Percentiles rank a stretch among this genome's conserved stretches.
Conservation (phyloP, 1,284 basidiomycete species). For the Boletus albobrunnescens region DNA sequence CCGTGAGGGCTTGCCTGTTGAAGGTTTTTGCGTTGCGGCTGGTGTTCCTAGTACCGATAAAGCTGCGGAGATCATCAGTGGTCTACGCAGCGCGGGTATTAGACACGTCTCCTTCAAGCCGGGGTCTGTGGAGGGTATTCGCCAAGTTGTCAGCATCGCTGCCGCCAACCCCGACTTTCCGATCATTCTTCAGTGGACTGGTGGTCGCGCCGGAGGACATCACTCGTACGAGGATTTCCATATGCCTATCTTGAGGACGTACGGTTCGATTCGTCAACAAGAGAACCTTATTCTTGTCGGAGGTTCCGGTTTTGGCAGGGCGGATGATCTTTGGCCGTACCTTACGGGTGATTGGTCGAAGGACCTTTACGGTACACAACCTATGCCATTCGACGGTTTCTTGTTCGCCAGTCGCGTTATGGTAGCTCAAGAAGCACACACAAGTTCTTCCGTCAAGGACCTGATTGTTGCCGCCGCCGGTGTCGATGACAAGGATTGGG, state of each 20-base stretch:
- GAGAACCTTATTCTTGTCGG: conserved; percentile 87
- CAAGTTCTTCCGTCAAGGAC: conserved; percentile 91
- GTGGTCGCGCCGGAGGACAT: conserved; percentile 97
- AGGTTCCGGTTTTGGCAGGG: conserved; percentile 96
- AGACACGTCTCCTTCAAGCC: conserved; percentile 98
- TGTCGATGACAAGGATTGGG: conserved; percentile 89
- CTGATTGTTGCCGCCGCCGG: conserved; percentile 93
- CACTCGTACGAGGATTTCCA: conserved; percentile 99
- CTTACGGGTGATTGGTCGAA: conserved; percentile 94
- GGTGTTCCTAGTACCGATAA: conserved; percentile 93
- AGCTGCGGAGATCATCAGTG: conserved; percentile 87
- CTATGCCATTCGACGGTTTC: conserved; percentile 99
- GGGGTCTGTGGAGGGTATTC: conserved; percentile 94
- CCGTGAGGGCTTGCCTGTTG: conserved; percentile 89
- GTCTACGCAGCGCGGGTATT: conserved; percentile 75
- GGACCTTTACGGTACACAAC: conserved; percentile 76
- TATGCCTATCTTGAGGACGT: conserved; percentile 90
- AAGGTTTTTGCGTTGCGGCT: conserved; percentile 98
- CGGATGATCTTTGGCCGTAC: conserved; percentile 97
- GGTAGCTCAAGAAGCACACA: conserved; percentile 98
- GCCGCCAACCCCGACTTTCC: conserved; percentile 93
- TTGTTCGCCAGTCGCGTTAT: conserved; percentile 92
- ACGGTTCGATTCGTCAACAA: conserved; percentile 85
- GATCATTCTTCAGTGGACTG: conserved; percentile 99
- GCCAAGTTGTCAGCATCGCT: conserved; percentile 95